Conservation (phyloP, 768 basidiomycete genomes). For the Suillus clintonianus region DNA sequence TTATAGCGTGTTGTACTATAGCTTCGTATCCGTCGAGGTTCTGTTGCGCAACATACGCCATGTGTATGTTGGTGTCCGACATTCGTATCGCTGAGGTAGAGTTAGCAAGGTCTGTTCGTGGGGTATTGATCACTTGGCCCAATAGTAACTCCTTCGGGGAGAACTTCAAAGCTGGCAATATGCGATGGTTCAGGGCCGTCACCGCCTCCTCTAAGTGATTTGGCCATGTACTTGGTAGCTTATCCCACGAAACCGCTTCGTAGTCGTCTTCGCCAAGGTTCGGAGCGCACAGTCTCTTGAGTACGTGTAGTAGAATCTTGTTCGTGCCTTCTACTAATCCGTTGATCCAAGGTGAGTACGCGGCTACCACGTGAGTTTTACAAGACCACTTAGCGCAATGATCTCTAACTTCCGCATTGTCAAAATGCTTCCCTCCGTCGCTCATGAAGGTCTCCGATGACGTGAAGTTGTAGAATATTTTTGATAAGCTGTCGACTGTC, state of each 20-base stretch:
- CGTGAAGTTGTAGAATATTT: conserved; percentile 25
- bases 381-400: conserved; percentile 26
- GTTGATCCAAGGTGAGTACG: conserved; percentile 45
- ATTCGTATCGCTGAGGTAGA: no score
- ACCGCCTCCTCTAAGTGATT: conserved; percentile 24
- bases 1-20: conserved; percentile 19
- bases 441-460: conserved; percentile 36
- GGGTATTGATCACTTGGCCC: conserved; percentile 8
- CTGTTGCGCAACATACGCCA: conserved; percentile 33
- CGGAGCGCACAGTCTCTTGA: conserved; percentile 36
- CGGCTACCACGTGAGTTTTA: conserved; percentile 20
- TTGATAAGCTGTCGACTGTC: conserved; percentile 18
- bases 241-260: conserved; percentile 11
- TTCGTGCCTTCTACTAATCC: conserved; percentile 38
- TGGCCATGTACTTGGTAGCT: conserved; percentile 33
- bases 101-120: not conserved
- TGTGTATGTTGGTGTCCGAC: conserved; percentile 13
- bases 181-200: conserved; percentile 14
- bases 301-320: conserved; percentile 24
- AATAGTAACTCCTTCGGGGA: conserved; percentile 10
- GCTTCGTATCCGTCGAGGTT: conserved; percentile 28
- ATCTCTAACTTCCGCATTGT: conserved; percentile 30
- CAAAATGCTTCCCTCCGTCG: conserved; percentile 39
- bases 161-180: conserved; percentile 12
- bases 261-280: conserved; percentile 28